A percentile compares a stretch with the other conserved stretches of the same genome.
Conservation (phyloP, 176 grass and related monocot genomes). For the Oryza punctata region DNA sequence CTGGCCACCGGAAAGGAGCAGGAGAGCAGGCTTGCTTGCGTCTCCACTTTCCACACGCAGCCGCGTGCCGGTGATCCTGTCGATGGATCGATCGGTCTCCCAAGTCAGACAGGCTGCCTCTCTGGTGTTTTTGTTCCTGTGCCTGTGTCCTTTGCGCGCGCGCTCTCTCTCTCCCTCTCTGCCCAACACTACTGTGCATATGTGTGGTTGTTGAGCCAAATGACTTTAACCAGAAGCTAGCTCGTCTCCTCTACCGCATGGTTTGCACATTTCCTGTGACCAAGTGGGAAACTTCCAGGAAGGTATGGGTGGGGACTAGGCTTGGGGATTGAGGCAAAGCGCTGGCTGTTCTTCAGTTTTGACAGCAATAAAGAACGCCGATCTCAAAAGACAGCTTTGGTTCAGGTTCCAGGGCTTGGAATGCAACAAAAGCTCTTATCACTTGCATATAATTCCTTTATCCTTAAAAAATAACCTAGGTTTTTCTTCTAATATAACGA, state of each 20-base stretch:
- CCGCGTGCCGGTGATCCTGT: neutral
- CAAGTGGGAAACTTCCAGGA: conserved; percentile 28
- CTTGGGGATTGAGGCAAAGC: neutral
- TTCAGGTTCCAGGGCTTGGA: conserved; percentile 33
- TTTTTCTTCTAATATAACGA: too few relatives aligned
- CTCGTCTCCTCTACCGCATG: neutral
- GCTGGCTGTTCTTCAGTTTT: neutral
- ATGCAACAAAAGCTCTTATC: conserved; percentile 26
- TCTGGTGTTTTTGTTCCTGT: neutral
- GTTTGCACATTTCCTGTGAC: neutral
- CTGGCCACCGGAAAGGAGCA: neutral
- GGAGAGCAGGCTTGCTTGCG: neutral
- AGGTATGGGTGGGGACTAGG: neutral
- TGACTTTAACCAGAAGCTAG: neutral
- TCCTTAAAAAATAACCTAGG: too few relatives aligned
- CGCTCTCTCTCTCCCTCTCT: neutral
- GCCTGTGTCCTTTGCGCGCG: neutral
- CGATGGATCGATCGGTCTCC: neutral
- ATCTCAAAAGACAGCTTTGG: conserved; percentile 23
- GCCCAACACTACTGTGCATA: neutral
- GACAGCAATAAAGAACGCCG: neutral
- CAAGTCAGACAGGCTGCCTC: conserved; percentile 10
- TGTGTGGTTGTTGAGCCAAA: neutral
- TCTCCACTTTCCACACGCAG: neutral
- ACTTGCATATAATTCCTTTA: too few relatives aligned